Percentiles rank a stretch among this genome's conserved stretches.
Conservation (phyloP, 1,284 basidiomycete genomes). For the Moesziomyces sp. region DNA sequence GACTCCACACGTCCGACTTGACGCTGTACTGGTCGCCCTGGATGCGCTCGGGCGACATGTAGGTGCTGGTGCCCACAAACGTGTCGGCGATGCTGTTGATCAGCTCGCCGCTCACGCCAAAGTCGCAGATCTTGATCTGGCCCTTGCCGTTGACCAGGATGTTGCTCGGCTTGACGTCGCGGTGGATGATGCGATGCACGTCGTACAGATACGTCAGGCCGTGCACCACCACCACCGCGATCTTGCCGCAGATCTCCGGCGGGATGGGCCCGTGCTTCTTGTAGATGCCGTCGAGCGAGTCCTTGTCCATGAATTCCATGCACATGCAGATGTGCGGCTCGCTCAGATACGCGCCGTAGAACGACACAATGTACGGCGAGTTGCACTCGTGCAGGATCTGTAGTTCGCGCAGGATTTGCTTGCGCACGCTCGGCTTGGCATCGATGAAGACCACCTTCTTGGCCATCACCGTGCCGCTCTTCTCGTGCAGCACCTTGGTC, state of each 20-base stretch:
- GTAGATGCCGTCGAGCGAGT: slow-evolving; percentile 86
- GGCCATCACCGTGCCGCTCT: slow-evolving; percentile 63
- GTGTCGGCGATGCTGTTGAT: slow-evolving; percentile 99
- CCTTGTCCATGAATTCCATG: slow-evolving; percentile 93
- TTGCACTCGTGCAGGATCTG: slow-evolving; percentile 99
- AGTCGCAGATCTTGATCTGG: slow-evolving; percentile 98
- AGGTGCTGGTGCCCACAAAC: slow-evolving; percentile 97
- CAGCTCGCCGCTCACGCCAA: slow-evolving; percentile 97
- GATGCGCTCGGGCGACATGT: slow-evolving; percentile 99
- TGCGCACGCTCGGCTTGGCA: slow-evolving; percentile 94
- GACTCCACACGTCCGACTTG: slow-evolving; percentile 97
- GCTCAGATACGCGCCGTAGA: slow-evolving; percentile 93
- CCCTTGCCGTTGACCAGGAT: slow-evolving; percentile 93
- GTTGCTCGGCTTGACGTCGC: slow-evolving; percentile 99
- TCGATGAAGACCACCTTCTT: slow-evolving; percentile 83
- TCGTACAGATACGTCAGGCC: slow-evolving; percentile 98
- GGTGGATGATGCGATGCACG: slow-evolving; percentile 97
- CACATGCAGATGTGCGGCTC: slow-evolving; percentile 99
- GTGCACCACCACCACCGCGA: slow-evolving; percentile 90
- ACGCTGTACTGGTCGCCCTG: slow-evolving; percentile 97
- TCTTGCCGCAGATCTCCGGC: slow-evolving; percentile 87
- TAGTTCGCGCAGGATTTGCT: slow-evolving; percentile 95
- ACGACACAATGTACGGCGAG: slow-evolving; percentile 91
- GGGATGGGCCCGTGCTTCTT: slow-evolving; percentile 90
- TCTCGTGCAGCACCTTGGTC: slow-evolving; percentile 75